Evolutionary conservation across 805 yeast species (phyloP), one percentile per base, ranked within the genome.

Genomic region (Cyberlindnera meyerae): DNA sequence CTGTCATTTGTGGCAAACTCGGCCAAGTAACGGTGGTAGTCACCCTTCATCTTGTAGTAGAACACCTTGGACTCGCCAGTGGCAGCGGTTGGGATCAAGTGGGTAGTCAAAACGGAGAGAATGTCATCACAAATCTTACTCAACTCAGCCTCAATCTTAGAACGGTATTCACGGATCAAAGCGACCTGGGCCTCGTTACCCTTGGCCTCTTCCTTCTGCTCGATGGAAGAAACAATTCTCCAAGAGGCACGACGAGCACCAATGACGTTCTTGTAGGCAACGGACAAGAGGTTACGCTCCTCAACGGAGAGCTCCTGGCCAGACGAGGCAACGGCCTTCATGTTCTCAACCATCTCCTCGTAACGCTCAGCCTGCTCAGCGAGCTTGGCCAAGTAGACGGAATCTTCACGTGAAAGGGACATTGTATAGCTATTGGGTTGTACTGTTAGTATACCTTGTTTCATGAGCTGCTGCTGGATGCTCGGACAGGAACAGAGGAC

Each of bases 301-400:
- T 93, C 98, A 51, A 93, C 96, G 34, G 94, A 82, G 53, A 93
- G 73, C 66, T 90, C 97, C 68, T 85, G 89, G 46, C 96, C 96
- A 29, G 95, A 78, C 29, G 95, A 82, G 54, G 97, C 97, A 58
- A 93, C 97, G 37, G 86, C 82, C 68, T 90, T 89, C 97, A 90
- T 90, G 73, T 86, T 87, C 66, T 87, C 96, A 56, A 90, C 97
- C 97, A 86, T 88, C 73, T 90, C 97, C 73, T 93, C 97, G 66
- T 89, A 93, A 71, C 97, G 94, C 73, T 93, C 98, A 60, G 97
- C 97, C 74, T 90, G 97, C 71, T 90, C 97, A 60, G 97, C 96
- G 64, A 93, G 81, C 65, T 93, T 90, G 66, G 97, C 97, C 62
- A 93, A 79, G 70, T 89, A 90, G 57, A 93, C 96, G 60, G 94